Evolutionary conservation across 2,329 filamentous ascomycete species (phyloP), one percentile per base, ranked within the genome.

Genomic region (Penicillium sp.): DNA sequence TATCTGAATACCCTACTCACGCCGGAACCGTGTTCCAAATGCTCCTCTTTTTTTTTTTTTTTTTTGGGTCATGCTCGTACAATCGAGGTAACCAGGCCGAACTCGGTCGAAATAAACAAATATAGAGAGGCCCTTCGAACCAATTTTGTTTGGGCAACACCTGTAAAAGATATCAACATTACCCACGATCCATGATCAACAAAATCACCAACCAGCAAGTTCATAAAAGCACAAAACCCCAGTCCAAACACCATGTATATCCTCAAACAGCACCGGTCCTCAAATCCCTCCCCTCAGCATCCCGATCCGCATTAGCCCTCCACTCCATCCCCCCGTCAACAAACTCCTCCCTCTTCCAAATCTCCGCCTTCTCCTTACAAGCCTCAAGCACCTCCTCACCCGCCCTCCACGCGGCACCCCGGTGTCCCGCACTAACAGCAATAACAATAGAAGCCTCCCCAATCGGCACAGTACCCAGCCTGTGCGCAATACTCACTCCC

Each of bases 261-360:
- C 34, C 50, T 42, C 44, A 52, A 11, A 20, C 13, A 22, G 7
- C 20, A 26, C 49, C 45, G 32, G 14, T 31, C 24, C 35, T 42
- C 45, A 58, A n/a, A n/a, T 34, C 3, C 42, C 54, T 73, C 55
- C 74, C 74, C 56, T 71, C 88, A 46, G 77, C 74, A 57, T 80
- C 78, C 10, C 89, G 89, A 74, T 96, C 92, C 61, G 87, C 78
- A 76, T 97, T 97, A 58, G 89, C 90, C 75, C 91, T 87, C 92
- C 92, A 97, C 43, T 94, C 82, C 7, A 82, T 74, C n/a, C 67
- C 81, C 16, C 87, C 89, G 61, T 89, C 87, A 20, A 65, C 85
- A 79, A 97, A 97, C 72, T 91, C 89, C 77, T 97, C 93, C 62
- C 86, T 80, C 77, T 97, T 97, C 93, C 93, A 97, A 40, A 99